phyloP scores from a whole-genome alignment of 2,329 filamentous ascomycete genomes.

The Exophiala xenobiotica region DNA sequence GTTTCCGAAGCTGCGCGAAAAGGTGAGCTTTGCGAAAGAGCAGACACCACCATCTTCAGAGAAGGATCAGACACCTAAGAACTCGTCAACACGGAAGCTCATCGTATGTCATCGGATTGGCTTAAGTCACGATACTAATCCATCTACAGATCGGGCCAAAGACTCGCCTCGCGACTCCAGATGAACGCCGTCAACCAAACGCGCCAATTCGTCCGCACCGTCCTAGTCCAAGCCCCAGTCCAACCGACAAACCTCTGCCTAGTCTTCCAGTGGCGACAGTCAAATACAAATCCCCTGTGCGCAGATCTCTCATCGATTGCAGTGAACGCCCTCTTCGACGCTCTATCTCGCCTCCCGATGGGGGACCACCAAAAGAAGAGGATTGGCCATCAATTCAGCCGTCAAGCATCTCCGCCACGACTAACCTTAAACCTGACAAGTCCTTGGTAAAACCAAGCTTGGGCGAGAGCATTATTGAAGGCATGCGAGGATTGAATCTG shows the following conservation, averaged over 20 bases:
- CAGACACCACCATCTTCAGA: too few relatives aligned
- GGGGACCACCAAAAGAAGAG: constrained; percentile 22
- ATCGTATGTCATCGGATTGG: constrained; percentile 3
- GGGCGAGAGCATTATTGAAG: constrained; percentile 26
- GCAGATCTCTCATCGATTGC: constrained; percentile 34
- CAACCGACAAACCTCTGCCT: constrained; percentile 35
- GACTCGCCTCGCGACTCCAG: constrained; percentile 2
- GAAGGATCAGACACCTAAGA: background rate
- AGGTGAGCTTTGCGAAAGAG: constrained; percentile 3
- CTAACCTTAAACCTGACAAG: background rate
- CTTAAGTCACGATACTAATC: background rate
- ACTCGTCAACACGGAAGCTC: constrained; percentile 2
- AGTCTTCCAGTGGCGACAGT: constrained; percentile 32
- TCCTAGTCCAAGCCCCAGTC: constrained; percentile 12
- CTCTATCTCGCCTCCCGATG: constrained; percentile 24
- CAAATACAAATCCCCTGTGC: constrained; percentile 24
- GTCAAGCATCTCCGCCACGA: constrained; percentile 4
- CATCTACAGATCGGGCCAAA: background rate
- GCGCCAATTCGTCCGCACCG: background rate
- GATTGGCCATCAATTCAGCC: constrained; percentile 34
- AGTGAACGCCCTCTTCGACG: constrained; percentile 32
- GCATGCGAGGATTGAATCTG: constrained; percentile 26
- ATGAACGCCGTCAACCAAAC: background rate
- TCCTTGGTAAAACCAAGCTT: constrained; percentile 22
- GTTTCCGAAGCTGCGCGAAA: constrained; percentile 7